Evolutionary conservation across 306 rosid genomes (phyloP), one percentile per base, ranked within the genome.

Genomic region (Calophaca sinica): DNA sequence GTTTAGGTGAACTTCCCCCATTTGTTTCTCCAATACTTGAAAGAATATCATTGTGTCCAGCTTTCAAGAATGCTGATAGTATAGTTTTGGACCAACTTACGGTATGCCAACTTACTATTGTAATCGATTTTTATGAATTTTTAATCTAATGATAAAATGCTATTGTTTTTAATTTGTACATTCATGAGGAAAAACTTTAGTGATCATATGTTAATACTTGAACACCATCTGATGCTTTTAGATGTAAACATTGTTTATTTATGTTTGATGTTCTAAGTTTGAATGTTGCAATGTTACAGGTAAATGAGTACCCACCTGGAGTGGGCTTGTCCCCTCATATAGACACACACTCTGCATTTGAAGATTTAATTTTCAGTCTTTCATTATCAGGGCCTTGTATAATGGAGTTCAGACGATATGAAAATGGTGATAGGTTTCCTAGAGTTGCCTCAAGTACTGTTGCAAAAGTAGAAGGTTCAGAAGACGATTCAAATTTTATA

Each of bases 331-430:
- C 98, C 82, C 98, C 98, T 51, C 98, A 93, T 82, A 80, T 93
- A 55, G 98, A 93, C 88, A 93, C 98, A 63, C 98, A 93, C 86
- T 93, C 98, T 84, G 98, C 97, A 71, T 93, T 93, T 83, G 98
- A 89, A 60, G 97, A 94, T 84, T 87, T 88, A 69, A 93, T 93
- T 82, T 91, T 93, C 87, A 93, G 97, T 87, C 97, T 93, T 87
- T 93, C 97, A 51, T 78, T 91, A 77, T 92, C 96, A 62, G 97
- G 98, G 83, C 97, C 98, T 67, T 93, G 98, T 88, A 88, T 93
- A 26, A 93, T 93, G 98, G 98, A 93, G 86, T 93, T 93, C 86
- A 87, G 98, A 75, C 86, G 74, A 81, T 89, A 89, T 35, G 79
- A 62, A 9, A 87, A 87, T 32, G 84, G 85, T 33, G 85, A 67